Percentiles rank a stretch among this genome's conserved stretches.
Conservation (phyloP, 148 eudicot genomes). For the Heliamphora exappendiculata region DNA sequence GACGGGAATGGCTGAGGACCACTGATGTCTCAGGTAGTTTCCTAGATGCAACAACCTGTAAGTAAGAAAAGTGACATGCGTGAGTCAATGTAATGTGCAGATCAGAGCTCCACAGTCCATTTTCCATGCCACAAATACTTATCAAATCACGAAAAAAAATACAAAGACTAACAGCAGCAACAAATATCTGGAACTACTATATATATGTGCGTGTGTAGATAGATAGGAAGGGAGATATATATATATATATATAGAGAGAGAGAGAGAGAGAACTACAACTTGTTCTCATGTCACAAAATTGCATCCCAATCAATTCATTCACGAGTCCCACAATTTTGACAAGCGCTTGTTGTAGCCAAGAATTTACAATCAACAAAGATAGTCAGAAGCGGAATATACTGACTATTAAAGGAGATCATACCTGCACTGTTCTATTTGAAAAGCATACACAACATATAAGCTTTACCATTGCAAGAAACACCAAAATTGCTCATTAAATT, state of each 20-base stretch:
- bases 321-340: neutral
- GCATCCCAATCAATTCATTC: neutral
- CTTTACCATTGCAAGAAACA: neutral
- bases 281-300: neutral
- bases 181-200: neutral
- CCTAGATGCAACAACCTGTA: constrained; percentile 51
- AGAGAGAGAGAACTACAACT: neutral
- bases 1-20: constrained; percentile 37
- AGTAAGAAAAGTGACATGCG: constrained; percentile 7
- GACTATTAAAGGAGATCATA: neutral
- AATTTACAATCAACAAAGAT: neutral
- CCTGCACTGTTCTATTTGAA: neutral
- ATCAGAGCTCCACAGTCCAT: neutral
- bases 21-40: constrained; percentile 29
- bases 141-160: neutral
- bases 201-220: too few relatives aligned
- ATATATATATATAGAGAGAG: too few relatives aligned
- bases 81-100: constrained; percentile 20
- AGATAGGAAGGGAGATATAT: too few relatives aligned
- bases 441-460: neutral
- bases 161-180: neutral
- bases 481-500: neutral
- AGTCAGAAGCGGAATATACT: neutral
- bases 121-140: neutral
- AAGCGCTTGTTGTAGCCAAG: neutral